Conservation (phyloP, 305 asterid species). For the Plantago coronopus region DNA sequence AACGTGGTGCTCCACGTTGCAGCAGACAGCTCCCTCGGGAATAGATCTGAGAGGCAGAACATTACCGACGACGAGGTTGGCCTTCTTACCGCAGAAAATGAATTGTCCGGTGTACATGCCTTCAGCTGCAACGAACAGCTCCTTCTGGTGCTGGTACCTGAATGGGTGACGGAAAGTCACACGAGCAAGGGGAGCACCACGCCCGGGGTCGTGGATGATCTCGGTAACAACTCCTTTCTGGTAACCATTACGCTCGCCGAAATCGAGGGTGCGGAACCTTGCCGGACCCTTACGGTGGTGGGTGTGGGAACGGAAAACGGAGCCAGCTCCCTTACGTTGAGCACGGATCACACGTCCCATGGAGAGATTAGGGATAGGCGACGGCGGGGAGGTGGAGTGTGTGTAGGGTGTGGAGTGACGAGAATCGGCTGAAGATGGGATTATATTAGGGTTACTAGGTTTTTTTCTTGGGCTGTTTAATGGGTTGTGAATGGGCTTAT, state of each 20-base stretch:
- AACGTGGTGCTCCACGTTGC: slow-evolving; percentile 91
- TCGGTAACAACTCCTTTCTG: slow-evolving; percentile 78
- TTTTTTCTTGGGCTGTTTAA: no score
- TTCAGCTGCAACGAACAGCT: slow-evolving; percentile 89
- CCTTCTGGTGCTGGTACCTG: slow-evolving; percentile 88
- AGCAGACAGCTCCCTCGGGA: slow-evolving; percentile 85
- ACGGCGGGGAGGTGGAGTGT: no score
- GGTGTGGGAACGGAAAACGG: slow-evolving; percentile 86
- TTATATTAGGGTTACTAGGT: no score
- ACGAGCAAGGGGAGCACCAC: slow-evolving; percentile 89
- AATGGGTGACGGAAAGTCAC: slow-evolving; percentile 92
- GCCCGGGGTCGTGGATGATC: slow-evolving; percentile 90
- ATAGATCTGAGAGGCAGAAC: slow-evolving; percentile 81
- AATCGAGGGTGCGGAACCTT: slow-evolving; percentile 79
- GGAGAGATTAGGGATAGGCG: no score
- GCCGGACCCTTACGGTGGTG: slow-evolving; percentile 96
- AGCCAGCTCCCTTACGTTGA: slow-evolving; percentile 96
- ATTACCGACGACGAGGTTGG: slow-evolving; percentile 69
- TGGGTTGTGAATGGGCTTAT: no score
- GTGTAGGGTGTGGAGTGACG: no score
- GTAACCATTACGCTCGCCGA: slow-evolving; percentile 92
- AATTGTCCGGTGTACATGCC: slow-evolving; percentile 89
- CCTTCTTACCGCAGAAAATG: slow-evolving; percentile 84
- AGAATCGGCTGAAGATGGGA: no score
- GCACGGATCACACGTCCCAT: slow-evolving; percentile 97